Evolutionary conservation across 2,329 filamentous ascomycete species (phyloP), one percentile per base, ranked within the genome.

Genomic region (Diaporthe sp.): DNA sequence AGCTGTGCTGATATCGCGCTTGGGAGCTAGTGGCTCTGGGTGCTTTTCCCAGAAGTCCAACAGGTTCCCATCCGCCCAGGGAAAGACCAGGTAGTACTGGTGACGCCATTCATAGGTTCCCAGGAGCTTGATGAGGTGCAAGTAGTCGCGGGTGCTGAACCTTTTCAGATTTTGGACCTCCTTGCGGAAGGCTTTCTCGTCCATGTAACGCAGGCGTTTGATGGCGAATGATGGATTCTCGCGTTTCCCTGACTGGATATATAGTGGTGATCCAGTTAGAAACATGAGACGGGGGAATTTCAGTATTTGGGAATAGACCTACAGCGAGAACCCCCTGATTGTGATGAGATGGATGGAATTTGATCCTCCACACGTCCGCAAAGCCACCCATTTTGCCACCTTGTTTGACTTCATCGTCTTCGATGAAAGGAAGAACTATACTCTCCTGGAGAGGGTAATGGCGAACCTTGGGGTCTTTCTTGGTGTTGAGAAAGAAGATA

Each of bases 371-470:
- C 31, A 70, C 67, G 10, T 70, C 28, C 22, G 46, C 51, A 46
- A 70, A 57, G 5, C 67, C 67, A 1, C 67, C 67, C 31, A 25
- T 15, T 28, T 25, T 55, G 0, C 9, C 55, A 8, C 55, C 67
- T n/a, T 34, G 46, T 39, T 57, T 55, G 31, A 37, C 49, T 58
- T 70, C 67, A 17, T 70, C 67, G 4, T 70, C 67, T 42, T 70
- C 46, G 2, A 70, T 34, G 51, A 70, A 70, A 4, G 67, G 67
- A 28, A 70, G 46, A 25, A 70, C 13, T 12, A 39, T 19, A 25
- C 19, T 37, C 19, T 37, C 34, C 9, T 70, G 15, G 4, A 70
- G 34, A 2, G 17, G n/a, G 8, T 55, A 70, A 25, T 70, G 67
- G 12, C 34, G 46, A 25, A 70, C 67, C 2, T 34, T 57, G 13